These are phyloP conservation scores for Aspergillus ostianus DNA, from an alignment of 495 filamentous ascomycete genomes.

Conservation along the genomic window DNA sequence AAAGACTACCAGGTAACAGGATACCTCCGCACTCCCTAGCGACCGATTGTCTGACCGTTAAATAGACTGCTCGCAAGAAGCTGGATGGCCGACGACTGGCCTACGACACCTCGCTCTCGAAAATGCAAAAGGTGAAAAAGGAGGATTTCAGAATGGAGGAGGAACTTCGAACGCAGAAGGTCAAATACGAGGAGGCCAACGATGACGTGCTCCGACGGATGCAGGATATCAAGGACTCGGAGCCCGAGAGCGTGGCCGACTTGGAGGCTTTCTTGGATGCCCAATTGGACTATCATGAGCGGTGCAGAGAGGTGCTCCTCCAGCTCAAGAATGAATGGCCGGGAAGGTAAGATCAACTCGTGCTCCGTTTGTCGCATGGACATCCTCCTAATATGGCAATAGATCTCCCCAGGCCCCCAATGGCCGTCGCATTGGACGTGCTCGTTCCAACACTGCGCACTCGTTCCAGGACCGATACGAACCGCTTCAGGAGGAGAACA, in stretches of 20 bases:
- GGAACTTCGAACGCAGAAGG: conserved; percentile 85
- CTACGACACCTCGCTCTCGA: conserved; percentile 85
- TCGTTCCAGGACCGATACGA: conserved; percentile 59
- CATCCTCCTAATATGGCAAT: conserved; percentile 20
- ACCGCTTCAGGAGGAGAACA: conserved; percentile 55
- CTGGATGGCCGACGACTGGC: conserved; percentile 86
- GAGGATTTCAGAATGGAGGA: conserved; percentile 94
- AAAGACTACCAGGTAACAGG: conserved; percentile 85
- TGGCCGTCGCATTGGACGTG: conserved; percentile 43
- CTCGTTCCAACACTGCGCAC: conserved; percentile 62
- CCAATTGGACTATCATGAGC: conserved; percentile 88
- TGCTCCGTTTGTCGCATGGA: not conserved
- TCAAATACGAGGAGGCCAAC: conserved; percentile 93
- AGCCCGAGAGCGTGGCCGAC: conserved; percentile 79
- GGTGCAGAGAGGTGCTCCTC: conserved; percentile 73
- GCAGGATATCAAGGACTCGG: conserved; percentile 94
- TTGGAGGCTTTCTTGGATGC: conserved; percentile 81
- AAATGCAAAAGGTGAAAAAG: conserved; percentile 91
- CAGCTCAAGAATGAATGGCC: conserved; percentile 70
- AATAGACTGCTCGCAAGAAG: conserved; percentile 84
- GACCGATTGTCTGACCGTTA: conserved; percentile 6
- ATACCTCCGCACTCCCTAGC: not conserved
- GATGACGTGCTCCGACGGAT: conserved; percentile 92
- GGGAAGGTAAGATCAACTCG: conserved; percentile 45
- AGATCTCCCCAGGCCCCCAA: conserved; percentile 28